Evolutionary conservation across 192 early-diverging fungal species (phyloP).

Genomic region (Coemansia sp.): DNA sequence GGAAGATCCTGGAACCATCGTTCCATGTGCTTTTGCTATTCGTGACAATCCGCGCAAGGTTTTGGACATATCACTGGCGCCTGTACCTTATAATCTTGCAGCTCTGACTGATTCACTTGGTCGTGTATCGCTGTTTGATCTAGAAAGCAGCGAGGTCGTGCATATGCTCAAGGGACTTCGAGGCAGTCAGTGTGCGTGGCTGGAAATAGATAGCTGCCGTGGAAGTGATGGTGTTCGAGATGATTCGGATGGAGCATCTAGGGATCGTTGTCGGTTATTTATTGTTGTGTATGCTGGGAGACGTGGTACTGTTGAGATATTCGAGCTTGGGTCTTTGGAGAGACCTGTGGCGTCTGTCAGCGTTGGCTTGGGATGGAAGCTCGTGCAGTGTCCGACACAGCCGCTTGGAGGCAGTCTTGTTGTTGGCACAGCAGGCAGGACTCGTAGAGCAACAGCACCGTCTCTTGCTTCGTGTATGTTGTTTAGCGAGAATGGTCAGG

Average conservation of each 20-base stretch:
- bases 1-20: constrained; percentile 21
- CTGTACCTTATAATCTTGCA: constrained; percentile 26
- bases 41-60: constrained; percentile 44
- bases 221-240: background rate
- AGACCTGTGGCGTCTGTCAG: constrained; percentile 27
- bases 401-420: constrained; percentile 46
- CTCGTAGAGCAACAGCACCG: constrained; percentile 23
- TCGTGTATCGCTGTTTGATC: constrained; percentile 34
- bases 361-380: constrained; percentile 36
- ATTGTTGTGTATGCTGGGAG: constrained; percentile 34
- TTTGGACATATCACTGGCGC: constrained; percentile 38
- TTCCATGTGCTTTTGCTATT: constrained; percentile 36
- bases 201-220: constrained; percentile 16
- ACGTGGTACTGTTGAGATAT: constrained; percentile 36
- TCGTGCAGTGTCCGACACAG: constrained; percentile 46
- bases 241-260: background rate
- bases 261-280: constrained; percentile 15
- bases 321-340: constrained; percentile 26
- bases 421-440: constrained; percentile 19
- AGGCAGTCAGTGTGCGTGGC: constrained; percentile 51
- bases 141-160: constrained; percentile 38
- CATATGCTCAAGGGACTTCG: constrained; percentile 51
- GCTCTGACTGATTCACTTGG: constrained; percentile 47
- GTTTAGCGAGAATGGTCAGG: constrained; percentile 20
- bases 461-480: constrained; percentile 27